phyloP scores from a whole-genome alignment of 176 grass and related monocot genomes.

The Musa itinerans region DNA sequence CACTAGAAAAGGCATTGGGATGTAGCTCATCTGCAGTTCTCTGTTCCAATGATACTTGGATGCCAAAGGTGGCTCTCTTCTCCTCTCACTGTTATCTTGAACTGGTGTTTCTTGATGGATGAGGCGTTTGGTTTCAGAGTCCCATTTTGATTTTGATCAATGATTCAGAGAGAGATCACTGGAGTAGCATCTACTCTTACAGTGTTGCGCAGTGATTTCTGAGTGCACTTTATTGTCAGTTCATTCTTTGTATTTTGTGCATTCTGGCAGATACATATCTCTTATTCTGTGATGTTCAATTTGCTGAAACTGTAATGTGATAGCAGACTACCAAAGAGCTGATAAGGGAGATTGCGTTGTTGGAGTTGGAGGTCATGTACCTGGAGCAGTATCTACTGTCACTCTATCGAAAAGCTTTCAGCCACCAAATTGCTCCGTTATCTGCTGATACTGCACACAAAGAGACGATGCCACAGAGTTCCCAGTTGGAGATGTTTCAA shows the following conservation, averaged over 20 bases:
- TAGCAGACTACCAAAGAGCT: slow-evolving; percentile 67
- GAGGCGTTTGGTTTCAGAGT: not conserved
- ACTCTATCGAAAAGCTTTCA: slow-evolving; percentile 81
- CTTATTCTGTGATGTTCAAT: not conserved
- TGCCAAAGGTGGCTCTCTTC: slow-evolving; percentile 52
- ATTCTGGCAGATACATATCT: not conserved
- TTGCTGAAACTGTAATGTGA: not conserved
- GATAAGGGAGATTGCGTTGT: slow-evolving; percentile 79
- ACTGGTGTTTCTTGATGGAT: slow-evolving; percentile 1
- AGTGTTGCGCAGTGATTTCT: too few relatives aligned
- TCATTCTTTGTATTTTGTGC: too few relatives aligned
- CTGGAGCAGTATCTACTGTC: slow-evolving; percentile 94
- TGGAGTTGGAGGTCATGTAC: slow-evolving; percentile 89
- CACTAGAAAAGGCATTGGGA: slow-evolving; percentile 72
- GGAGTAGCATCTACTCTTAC: too few relatives aligned
- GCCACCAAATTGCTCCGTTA: slow-evolving; percentile 44
- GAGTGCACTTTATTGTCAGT: not conserved
- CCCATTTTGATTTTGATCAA: not conserved
- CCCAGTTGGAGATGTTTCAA: slow-evolving; percentile 10
- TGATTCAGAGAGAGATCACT: too few relatives aligned
- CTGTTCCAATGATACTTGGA: slow-evolving; percentile 43
- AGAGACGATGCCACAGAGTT: slow-evolving; percentile 17
- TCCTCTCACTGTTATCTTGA: not conserved
- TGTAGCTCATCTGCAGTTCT: slow-evolving; percentile 38
- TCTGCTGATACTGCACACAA: slow-evolving; percentile 27